phyloP scores from a whole-genome alignment of 1,139 yeast genomes.

The Zygoascus meyerae region DNA sequence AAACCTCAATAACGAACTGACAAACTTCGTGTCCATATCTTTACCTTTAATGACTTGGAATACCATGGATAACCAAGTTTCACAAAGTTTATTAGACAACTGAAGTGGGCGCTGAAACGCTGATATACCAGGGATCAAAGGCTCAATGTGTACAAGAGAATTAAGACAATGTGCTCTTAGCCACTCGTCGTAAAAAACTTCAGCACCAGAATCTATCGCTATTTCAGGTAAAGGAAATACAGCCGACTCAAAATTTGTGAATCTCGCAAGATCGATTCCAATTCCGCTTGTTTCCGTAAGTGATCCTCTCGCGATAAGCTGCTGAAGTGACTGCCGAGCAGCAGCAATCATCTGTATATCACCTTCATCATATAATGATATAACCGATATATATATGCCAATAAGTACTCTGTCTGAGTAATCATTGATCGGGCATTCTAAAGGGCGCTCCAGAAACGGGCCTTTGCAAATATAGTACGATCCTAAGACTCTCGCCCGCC shows the following conservation, averaged over 20 bases:
- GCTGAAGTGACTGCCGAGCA: constrained; percentile 4
- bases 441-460: neutral
- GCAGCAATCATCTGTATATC: constrained; percentile 4
- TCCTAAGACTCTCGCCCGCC: constrained; percentile 6
- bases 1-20: neutral
- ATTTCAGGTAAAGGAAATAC: neutral
- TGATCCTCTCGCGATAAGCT: neutral
- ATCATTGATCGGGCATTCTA: constrained; percentile 2
- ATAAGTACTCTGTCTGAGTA: neutral
- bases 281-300: neutral
- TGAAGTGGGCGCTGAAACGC: neutral
- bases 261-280: neutral
- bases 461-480: constrained; percentile 1
- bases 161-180: constrained; percentile 2
- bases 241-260: neutral
- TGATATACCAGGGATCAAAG: constrained; percentile 2
- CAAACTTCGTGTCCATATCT: neutral
- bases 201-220: neutral
- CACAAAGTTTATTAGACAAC: constrained; percentile 1
- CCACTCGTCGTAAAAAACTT: constrained; percentile 8
- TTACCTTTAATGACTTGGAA: constrained; percentile 2
- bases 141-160: constrained; percentile 3
- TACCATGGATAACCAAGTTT: constrained; percentile 1
- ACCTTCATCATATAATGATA: constrained; percentile 1
- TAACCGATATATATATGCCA: neutral